Evolutionary conservation across 1,284 basidiomycete genomes (phyloP), one percentile per base, ranked within the genome.

Genomic region (Malassezia vespertilionis): DNA sequence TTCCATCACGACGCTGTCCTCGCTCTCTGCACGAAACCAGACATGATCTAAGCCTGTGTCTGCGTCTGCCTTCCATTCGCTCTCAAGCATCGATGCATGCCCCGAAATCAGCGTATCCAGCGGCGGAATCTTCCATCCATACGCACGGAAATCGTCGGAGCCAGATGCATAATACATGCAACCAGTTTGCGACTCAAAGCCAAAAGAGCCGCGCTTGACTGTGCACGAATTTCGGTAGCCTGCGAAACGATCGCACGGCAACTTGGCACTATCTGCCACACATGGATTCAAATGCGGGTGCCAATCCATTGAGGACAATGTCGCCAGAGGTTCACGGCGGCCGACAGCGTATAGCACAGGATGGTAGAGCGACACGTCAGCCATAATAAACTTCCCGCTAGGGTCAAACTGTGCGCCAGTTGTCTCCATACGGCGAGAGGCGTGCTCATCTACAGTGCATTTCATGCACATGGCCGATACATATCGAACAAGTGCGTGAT

Each of bases 181-280:
- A 0, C 78, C 77, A 2, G 41, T 34, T 28, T 45, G 47, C 3
- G 36, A n/a, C 38, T 51, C 48, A 20, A 51, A 40, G 28, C 83
- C 82, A 53, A 86, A 84, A 3, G 79, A 78, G 10, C 83, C 83
- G 80, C 82, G 85, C 75, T 85, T 86, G 73, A 83, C 84, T 1
- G 83, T 86, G 51, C 80, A 82, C 1, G 76, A 76, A 63, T 86
- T 85, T 0, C 75, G 74, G 63, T 84, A 86, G 3, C 77, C 76
- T 6, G 40, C 15, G n/a, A 28, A 33, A 14, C 24, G 33, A 14
- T 46, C 40, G n/a, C 15, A 20, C 9, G 33, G 14, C 18, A 21
- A 11, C 4, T 23, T 20, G 9, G 23, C 10, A 8, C 28, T 5
- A 3, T 38, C n/a, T 10, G 15, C 12, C 27, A 23, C 11, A 21